phyloP scores from a whole-genome alignment of 1,139 yeast species.

The Pneumocystis canis region DNA sequence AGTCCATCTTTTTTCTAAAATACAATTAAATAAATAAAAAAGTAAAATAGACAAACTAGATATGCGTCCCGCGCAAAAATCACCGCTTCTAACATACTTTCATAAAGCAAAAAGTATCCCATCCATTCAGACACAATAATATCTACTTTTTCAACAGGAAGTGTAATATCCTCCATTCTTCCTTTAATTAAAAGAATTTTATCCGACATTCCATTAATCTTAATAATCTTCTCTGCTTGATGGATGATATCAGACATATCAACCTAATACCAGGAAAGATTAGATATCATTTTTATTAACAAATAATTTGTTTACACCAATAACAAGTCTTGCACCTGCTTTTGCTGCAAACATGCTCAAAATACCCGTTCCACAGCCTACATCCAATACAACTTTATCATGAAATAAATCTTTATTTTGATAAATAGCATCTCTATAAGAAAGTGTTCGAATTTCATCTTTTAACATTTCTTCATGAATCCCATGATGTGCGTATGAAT shows the following conservation, averaged over 20 bases:
- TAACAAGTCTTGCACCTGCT: slow-evolving; percentile 46
- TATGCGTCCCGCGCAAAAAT: slow-evolving; percentile 86
- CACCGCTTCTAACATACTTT: slow-evolving; percentile 96
- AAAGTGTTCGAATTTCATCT: slow-evolving; percentile 81
- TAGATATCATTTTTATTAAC: neutral
- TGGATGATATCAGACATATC: slow-evolving; percentile 95
- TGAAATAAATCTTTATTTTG: slow-evolving; percentile 81
- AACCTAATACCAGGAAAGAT: slow-evolving; percentile 7
- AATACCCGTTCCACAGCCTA: slow-evolving; percentile 52
- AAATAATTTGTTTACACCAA: slow-evolving; percentile 19
- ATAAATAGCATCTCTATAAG: slow-evolving; percentile 84
- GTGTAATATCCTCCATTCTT: slow-evolving; percentile 79
- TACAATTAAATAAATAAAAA: neutral
- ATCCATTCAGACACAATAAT: slow-evolving; percentile 97
- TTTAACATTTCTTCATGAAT: slow-evolving; percentile 98
- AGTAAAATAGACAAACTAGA: slow-evolving; percentile 33
- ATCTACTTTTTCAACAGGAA: slow-evolving; percentile 71
- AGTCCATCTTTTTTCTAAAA: slow-evolving; percentile 48
- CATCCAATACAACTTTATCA: slow-evolving; percentile 91
- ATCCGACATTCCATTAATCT: slow-evolving; percentile 70
- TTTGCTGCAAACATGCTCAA: slow-evolving; percentile 46
- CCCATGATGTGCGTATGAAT: slow-evolving; percentile 28
- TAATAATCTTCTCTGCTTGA: slow-evolving; percentile 78
- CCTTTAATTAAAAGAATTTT: slow-evolving; percentile 84
- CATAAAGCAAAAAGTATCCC: slow-evolving; percentile 94